A percentile compares a stretch with the other conserved stretches of the same genome.
Conservation (phyloP, 73 alveolate species). For the Symbiodinium pilosum region DNA sequence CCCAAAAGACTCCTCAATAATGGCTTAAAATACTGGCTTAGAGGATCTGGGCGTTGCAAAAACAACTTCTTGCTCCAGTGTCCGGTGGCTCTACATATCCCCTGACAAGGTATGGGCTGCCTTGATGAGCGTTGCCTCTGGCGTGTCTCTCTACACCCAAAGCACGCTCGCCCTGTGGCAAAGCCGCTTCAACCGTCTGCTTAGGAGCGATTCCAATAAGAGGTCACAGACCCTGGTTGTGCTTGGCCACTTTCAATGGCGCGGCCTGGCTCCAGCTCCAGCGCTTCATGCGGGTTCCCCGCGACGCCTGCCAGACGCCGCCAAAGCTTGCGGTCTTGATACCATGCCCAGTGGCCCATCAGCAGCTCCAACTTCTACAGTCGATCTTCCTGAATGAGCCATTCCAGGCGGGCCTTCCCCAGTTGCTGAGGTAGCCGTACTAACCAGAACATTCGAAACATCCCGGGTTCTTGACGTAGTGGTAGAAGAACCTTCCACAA, state of each 20-base stretch:
- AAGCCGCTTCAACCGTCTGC: not conserved
- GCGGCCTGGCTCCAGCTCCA: not conserved
- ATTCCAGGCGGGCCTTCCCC: not conserved
- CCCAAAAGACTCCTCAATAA: not conserved
- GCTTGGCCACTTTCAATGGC: not conserved
- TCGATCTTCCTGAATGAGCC: too few species aligned
- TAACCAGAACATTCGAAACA: not conserved
- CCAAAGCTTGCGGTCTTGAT: not conserved
- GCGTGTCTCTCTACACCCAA: not conserved
- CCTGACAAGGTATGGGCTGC: not conserved
- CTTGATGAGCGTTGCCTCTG: not conserved
- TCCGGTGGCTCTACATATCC: too few species aligned
- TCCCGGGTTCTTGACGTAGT: not conserved
- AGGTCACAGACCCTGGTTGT: not conserved
- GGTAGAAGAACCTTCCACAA: not conserved
- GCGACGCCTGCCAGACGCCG: not conserved
- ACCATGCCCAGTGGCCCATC: not conserved
- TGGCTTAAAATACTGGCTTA: not conserved
- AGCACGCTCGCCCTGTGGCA: not conserved
- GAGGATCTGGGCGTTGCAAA: not conserved
- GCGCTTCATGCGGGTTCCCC: not conserved
- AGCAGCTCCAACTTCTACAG: not conserved
- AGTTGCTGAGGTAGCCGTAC: not conserved
- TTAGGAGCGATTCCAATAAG: not conserved
- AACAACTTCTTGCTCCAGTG: not conserved